Evolutionary conservation across 768 basidiomycete genomes (phyloP), one percentile per base, ranked within the genome.

Genomic region (Pleurotus djamor): DNA sequence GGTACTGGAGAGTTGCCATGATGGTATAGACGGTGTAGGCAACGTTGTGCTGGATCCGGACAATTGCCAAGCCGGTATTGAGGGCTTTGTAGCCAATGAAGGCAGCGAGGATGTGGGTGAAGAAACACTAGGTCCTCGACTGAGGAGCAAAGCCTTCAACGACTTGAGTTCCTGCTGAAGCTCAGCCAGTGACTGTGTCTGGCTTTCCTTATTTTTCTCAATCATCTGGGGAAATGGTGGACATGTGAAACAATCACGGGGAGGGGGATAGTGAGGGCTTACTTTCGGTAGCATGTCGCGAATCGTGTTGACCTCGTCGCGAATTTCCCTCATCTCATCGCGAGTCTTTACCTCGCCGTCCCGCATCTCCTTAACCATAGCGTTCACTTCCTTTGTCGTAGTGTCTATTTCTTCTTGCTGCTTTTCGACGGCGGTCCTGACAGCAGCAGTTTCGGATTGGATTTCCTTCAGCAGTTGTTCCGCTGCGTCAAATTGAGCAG

Each of bases 271-370:
- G 21, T 61, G n/a, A 32, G 8, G 10, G 67, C 75, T 32, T 61
- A 96, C 97, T 84, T 92, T 94, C 4, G 97, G 97, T 14, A 99
- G 73, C 86, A 96, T 88, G 63, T 96, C 95, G 16, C 90, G 85
- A 49, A 98, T 86, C 61, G 86, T 91, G 66, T 89, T 91, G 54
- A 98, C 82, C 69, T 98, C 97, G 9, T 94, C 92, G 57, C 92
- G 84, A 57, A 98, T 86, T 76, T 95, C 92, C 33, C 91, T 84
- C 84, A 98, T 88, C 70, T 96, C 94, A 51, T 94, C 89, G 47
- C 90, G 80, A 41, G 91, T 89, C 71, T 84, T 88, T 34, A 79
- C 72, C 67, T 98, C 95, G 0, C 86, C 87, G 56, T 89, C 87
- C 32, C 83, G 83, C 81, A 96, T 85, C 68, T 92, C 89, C 43